Conservation (phyloP, 2,329 filamentous ascomycete genomes). For the Claviceps pusilla region DNA sequence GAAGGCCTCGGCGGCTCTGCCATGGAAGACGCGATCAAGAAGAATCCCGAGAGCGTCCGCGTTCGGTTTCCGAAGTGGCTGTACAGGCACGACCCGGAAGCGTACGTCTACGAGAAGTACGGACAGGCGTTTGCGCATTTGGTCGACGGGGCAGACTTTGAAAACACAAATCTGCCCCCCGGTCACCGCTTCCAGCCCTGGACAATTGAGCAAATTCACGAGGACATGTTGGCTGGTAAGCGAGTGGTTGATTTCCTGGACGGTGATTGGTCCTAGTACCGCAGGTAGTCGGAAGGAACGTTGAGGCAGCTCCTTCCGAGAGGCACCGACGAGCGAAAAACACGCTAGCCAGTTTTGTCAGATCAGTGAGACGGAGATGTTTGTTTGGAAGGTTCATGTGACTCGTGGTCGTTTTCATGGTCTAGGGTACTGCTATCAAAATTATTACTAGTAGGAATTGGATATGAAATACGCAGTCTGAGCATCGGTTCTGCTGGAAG, state of each 20-base stretch:
- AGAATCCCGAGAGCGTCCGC: constrained; percentile 1
- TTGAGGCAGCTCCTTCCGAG: no score
- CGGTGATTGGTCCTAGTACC: constrained; percentile 1
- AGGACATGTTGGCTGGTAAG: constrained; percentile 1
- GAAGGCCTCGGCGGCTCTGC: background rate
- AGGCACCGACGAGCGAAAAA: no score
- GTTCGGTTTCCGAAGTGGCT: constrained; percentile 2
- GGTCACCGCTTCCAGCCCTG: constrained; percentile 1
- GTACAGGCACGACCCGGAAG: constrained; percentile 4
- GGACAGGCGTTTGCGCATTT: constrained; percentile 1
- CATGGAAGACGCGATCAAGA: background rate
- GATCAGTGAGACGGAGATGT: no score
- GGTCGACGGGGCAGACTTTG: background rate
- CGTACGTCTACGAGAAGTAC: constrained; percentile 5
- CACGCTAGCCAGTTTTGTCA: no score
- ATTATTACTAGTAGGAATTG: no score
- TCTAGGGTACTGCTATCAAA: no score
- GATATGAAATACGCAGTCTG: no score
- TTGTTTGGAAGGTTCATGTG: no score
- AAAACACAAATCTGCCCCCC: constrained; percentile 1
- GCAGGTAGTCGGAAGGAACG: no score
- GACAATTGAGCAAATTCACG: constrained; percentile 1
- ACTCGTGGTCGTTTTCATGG: no score
- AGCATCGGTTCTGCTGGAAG: no score
- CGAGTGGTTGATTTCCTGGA: background rate